Percentiles rank a stretch among this genome's conserved stretches.
phyloP scores from a whole-genome alignment of 768 basidiomycete genomes.

The Mycena crocata region DNA sequence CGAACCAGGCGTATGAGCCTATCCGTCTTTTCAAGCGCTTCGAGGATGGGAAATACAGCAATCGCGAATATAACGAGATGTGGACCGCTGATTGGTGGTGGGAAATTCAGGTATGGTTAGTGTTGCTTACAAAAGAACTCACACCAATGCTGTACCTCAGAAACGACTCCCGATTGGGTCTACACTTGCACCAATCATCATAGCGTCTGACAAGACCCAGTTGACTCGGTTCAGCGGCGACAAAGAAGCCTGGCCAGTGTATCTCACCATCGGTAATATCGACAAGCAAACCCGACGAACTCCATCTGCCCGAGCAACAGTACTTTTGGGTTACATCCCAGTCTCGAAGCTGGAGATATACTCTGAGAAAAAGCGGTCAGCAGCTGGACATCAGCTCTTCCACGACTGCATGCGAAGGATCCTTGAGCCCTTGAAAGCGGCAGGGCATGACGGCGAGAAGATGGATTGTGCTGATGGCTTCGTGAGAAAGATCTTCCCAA shows the following conservation, averaged over 20 bases:
- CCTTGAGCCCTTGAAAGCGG: slow-evolving; percentile 35
- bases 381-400: slow-evolving; percentile 42
- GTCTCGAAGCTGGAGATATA: slow-evolving; percentile 43
- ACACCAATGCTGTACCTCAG: no score
- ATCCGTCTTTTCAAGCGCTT: no score
- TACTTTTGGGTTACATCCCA: slow-evolving; percentile 50
- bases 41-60: no score
- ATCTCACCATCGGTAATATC: slow-evolving; percentile 48
- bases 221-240: slow-evolving; percentile 43
- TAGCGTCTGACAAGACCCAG: slow-evolving; percentile 48
- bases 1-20: no score
- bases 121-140: no score
- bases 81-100: not conserved
- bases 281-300: slow-evolving; percentile 37
- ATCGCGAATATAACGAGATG: not conserved
- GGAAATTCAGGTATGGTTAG: not conserved
- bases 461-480: slow-evolving; percentile 30
- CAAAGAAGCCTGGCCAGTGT: slow-evolving; percentile 48
- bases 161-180: not conserved
- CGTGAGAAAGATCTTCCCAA: slow-evolving; percentile 14
- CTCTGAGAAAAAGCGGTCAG: slow-evolving; percentile 21
- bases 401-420: slow-evolving; percentile 44
- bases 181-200: slow-evolving; percentile 41
- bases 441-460: not conserved
- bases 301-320: slow-evolving; percentile 36